phyloP scores from a whole-genome alignment of 176 grass and related monocot species.

The Oryza coarctata region DNA sequence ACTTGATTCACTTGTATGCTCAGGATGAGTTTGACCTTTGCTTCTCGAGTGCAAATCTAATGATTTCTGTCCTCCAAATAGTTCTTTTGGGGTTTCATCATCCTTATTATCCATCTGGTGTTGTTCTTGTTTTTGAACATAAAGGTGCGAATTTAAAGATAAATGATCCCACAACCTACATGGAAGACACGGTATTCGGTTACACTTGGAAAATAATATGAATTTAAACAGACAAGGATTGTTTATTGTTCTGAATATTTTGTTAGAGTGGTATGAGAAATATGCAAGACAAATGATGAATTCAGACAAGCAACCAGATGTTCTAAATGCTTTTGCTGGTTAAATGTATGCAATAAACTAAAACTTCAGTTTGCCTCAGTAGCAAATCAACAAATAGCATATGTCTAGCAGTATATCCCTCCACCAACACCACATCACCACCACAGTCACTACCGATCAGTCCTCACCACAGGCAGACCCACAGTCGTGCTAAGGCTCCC shows the following conservation, averaged over 20 bases:
- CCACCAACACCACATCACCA: too few species aligned
- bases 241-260: not conserved
- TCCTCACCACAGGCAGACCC: too few species aligned
- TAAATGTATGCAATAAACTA: not conserved
- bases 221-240: not conserved
- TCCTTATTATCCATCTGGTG: slow-evolving; percentile 32
- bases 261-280: not conserved
- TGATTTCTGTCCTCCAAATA: slow-evolving; percentile 37
- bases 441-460: too few species aligned
- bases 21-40: slow-evolving; percentile 48
- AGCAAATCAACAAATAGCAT: not conserved
- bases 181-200: not conserved
- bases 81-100: slow-evolving; percentile 38
- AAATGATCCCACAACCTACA: slow-evolving; percentile 91
- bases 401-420: not conserved
- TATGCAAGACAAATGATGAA: not conserved
- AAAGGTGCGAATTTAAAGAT: slow-evolving; percentile 62
- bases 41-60: slow-evolving; percentile 24
- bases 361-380: not conserved
- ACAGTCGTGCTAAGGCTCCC: too few species aligned
- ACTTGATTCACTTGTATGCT: slow-evolving; percentile 47
- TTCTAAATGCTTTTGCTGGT: not conserved
- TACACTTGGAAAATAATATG: not conserved
- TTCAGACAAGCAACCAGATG: not conserved
- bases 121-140: slow-evolving; percentile 47